Percentiles rank a stretch among this genome's conserved stretches.
These are phyloP conservation scores for Scheffersomyces amazonensis DNA, from an alignment of 805 yeast genomes.

Conservation along the genomic window DNA sequence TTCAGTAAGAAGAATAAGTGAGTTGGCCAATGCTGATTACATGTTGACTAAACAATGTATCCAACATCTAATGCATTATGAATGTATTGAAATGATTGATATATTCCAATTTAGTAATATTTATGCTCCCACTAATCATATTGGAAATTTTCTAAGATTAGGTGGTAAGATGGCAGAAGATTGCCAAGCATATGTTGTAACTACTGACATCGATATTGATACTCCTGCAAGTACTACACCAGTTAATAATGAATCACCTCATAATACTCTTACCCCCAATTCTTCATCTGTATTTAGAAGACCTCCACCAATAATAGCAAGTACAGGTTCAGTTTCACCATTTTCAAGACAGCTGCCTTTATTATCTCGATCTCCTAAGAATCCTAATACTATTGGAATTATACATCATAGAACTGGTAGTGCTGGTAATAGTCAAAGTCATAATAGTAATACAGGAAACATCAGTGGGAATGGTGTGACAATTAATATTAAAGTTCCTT, in stretches of 20 bases:
- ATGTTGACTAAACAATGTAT: slow-evolving; percentile 79
- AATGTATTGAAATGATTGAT: slow-evolving; percentile 78
- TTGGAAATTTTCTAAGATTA: slow-evolving; percentile 59
- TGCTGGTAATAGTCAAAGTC: no score
- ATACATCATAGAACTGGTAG: no score
- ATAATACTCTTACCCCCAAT: neutral
- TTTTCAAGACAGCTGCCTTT: slow-evolving; percentile 1
- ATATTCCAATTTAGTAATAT: slow-evolving; percentile 85
- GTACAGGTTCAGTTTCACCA: neutral
- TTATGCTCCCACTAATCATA: slow-evolving; percentile 83
- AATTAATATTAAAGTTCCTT: slow-evolving; percentile 43
- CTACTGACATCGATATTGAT: slow-evolving; percentile 21
- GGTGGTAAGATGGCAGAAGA: slow-evolving; percentile 67
- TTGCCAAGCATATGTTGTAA: slow-evolving; percentile 78
- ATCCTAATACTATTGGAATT: no score
- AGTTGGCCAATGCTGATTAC: slow-evolving; percentile 77
- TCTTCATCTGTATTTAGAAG: neutral
- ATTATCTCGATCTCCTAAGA: neutral
- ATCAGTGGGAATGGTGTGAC: neutral
- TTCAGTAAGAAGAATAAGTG: slow-evolving; percentile 72
- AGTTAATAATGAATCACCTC: slow-evolving; percentile 9
- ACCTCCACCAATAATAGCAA: neutral
- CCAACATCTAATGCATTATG: slow-evolving; percentile 87
- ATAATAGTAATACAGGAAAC: neutral
- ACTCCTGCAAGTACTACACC: slow-evolving; percentile 30